A percentile compares a stretch with the other conserved stretches of the same genome.
Conservation (phyloP, 1,139 yeast species). For the Sugiyamaella xylanicola region DNA sequence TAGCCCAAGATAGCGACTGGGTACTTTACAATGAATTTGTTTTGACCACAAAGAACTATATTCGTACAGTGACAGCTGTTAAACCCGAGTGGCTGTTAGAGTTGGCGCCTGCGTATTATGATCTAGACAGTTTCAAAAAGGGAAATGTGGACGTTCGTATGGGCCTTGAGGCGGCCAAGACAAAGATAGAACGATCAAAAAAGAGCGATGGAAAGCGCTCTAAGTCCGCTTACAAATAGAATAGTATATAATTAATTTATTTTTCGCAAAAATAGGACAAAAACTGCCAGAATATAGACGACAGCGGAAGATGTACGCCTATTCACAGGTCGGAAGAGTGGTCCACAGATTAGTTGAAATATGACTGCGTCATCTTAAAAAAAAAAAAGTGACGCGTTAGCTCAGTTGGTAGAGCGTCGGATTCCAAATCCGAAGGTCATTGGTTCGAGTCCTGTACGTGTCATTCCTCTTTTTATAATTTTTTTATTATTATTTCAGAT, state of each 20-base stretch:
- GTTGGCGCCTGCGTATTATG: conserved; percentile 82
- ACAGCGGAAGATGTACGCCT: too few species aligned
- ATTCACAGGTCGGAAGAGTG: too few species aligned
- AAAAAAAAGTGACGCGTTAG: conserved; percentile 2
- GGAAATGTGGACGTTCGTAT: conserved; percentile 71
- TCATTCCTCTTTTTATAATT: too few species aligned
- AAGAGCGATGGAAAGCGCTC: conserved; percentile 16
- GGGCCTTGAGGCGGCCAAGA: conserved; percentile 68
- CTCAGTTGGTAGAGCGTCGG: conserved; percentile 12
- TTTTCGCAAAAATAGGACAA: background rate
- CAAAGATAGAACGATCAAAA: conserved; percentile 28
- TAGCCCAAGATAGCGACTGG: conserved; percentile 87
- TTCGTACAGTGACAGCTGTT: conserved; percentile 89
- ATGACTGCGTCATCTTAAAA: background rate
- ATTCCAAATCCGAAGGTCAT: conserved; percentile 10
- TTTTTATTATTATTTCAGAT: too few species aligned
- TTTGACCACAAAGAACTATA: conserved; percentile 87
- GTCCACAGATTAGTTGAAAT: too few species aligned
- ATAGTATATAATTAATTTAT: conserved; percentile 2
- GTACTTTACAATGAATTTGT: conserved; percentile 94
- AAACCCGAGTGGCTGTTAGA: conserved; percentile 92
- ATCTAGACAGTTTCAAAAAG: conserved; percentile 69
- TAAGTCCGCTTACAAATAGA: conserved; percentile 10
- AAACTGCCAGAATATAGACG: too few species aligned
- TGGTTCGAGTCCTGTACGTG: conserved; percentile 12